These are phyloP conservation scores for Colletotrichum filicis DNA, from an alignment of 2,329 filamentous ascomycete species.

Conservation along the genomic window DNA sequence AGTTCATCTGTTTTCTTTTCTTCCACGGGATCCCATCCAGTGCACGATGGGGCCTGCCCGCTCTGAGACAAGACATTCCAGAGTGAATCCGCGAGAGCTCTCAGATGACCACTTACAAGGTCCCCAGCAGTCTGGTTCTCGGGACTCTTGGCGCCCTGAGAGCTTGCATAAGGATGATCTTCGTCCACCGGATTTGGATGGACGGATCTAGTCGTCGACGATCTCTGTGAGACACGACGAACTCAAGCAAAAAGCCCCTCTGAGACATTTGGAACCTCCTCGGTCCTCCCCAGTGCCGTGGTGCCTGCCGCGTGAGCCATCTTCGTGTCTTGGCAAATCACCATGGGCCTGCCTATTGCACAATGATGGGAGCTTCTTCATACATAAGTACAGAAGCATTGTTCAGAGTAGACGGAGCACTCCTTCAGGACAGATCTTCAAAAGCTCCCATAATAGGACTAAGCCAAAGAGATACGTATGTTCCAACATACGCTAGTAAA, in stretches of 20 bases:
- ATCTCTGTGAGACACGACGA: neutral
- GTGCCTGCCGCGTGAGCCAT: neutral
- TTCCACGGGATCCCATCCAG: too few species aligned
- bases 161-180: neutral
- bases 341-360: neutral
- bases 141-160: neutral
- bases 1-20: too few species aligned
- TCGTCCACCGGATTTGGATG: neutral
- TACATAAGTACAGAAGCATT: neutral
- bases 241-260: neutral
- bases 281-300: too few species aligned
- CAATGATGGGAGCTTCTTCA: neutral
- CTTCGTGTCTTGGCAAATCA: neutral
- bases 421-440: neutral
- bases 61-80: neutral
- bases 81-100: too few species aligned
- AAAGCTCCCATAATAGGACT: neutral
- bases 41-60: too few species aligned
- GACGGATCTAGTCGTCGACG: neutral
- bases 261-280: neutral
- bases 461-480: too few species aligned
- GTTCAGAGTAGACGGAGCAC: neutral
- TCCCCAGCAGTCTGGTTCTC: neutral
- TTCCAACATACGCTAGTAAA: too few species aligned
- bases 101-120: neutral